Percentiles rank a stretch among this genome's conserved stretches.
Evolutionary conservation across 805 yeast species (phyloP).

Genomic region (Yamadazyma nakazawae): DNA sequence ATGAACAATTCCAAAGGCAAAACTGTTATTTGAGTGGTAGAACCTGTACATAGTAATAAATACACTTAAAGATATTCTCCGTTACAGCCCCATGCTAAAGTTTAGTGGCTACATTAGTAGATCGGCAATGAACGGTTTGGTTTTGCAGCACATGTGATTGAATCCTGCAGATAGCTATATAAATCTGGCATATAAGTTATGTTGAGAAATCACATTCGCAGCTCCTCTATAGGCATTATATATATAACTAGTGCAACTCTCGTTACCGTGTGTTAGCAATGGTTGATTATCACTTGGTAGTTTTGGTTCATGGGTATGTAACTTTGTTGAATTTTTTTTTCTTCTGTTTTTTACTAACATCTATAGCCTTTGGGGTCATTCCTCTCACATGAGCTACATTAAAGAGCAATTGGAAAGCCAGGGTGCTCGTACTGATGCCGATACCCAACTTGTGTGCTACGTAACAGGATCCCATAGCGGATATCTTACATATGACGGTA

Average conservation of each 20-base stretch:
- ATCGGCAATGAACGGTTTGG: neutral
- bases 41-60: neutral
- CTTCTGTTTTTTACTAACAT: slow-evolving; percentile 9
- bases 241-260: neutral
- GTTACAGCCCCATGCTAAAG: neutral
- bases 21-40: neutral
- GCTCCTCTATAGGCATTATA: neutral
- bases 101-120: no score
- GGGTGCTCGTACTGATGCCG: slow-evolving; percentile 19
- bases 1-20: no score
- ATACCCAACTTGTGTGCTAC: slow-evolving; percentile 39
- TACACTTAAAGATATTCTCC: neutral
- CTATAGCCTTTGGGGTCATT: slow-evolving; percentile 68
- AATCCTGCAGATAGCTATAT: neutral
- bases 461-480: slow-evolving; percentile 64
- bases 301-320: slow-evolving; percentile 70
- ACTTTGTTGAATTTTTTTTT: neutral
- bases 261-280: slow-evolving; percentile 9
- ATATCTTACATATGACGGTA: slow-evolving; percentile 80
- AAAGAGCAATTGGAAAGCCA: slow-evolving; percentile 41
- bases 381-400: slow-evolving; percentile 62
- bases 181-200: neutral
- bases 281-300: slow-evolving; percentile 55
- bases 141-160: neutral
- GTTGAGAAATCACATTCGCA: slow-evolving; percentile 6